These are phyloP conservation scores for Periglandula ipomoeae DNA, from an alignment of 2,329 filamentous ascomycete species.

Conservation along the genomic window DNA sequence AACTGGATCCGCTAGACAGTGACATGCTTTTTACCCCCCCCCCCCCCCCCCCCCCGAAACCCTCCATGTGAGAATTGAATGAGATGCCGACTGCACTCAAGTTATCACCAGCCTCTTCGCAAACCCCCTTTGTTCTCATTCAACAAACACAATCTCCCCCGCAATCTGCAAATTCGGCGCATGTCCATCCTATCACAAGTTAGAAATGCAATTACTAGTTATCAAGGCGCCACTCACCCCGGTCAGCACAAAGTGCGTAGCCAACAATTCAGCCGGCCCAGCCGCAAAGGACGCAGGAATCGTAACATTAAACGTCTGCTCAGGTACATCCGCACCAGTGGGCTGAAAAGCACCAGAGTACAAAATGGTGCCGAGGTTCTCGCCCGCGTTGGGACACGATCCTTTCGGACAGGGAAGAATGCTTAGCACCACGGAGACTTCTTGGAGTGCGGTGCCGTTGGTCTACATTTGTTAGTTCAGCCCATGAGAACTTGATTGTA, in stretches of 20 bases:
- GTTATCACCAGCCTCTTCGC: too few relatives aligned
- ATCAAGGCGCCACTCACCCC: slow-evolving; percentile 1
- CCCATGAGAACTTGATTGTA: too few relatives aligned
- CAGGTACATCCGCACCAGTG: background rate
- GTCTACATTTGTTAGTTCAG: background rate
- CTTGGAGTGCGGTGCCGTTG: background rate
- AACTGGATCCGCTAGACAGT: too few relatives aligned
- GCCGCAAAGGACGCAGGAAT: background rate
- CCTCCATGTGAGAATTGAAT: too few relatives aligned
- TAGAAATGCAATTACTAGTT: background rate
- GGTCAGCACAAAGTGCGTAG: slow-evolving; percentile 4
- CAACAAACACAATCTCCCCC: too few relatives aligned
- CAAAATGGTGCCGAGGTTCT: slow-evolving; percentile 1
- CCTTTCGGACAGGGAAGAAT: background rate
- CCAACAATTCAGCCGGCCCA: slow-evolving; percentile 4
- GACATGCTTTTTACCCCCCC: too few relatives aligned
- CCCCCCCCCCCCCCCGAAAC: too few relatives aligned
- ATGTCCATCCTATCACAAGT: background rate
- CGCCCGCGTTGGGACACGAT: background rate
- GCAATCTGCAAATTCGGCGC: slow-evolving; percentile 1
- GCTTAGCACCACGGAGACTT: slow-evolving; percentile 4
- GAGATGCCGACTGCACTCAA: too few relatives aligned
- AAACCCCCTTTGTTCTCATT: too few relatives aligned
- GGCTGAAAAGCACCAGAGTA: background rate
- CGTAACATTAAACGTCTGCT: background rate